Percentiles rank a stretch among this genome's conserved stretches.
These are phyloP conservation scores for Halophytophthora polymorphica DNA, from an alignment of 352 stramenopile genomes.

Conservation along the genomic window DNA sequence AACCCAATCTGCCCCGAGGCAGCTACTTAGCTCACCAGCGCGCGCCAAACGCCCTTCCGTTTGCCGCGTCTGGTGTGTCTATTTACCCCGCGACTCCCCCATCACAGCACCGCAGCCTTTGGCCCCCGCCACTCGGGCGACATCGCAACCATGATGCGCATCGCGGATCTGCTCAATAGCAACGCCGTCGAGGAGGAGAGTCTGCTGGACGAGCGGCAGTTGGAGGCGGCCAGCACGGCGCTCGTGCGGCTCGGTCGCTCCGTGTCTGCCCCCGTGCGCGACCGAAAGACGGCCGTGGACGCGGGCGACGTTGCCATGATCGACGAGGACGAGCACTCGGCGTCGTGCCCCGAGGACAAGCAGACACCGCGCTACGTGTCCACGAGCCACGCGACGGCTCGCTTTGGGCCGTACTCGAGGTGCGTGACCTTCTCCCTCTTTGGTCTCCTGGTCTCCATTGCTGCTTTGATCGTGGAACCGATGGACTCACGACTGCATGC, in stretches of 20 bases:
- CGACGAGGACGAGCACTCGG: slow-evolving; percentile 27
- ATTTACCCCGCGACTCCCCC: slow-evolving; percentile 30
- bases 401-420: slow-evolving; percentile 16
- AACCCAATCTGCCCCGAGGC: slow-evolving; percentile 29
- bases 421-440: background rate
- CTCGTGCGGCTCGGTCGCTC: slow-evolving; percentile 27
- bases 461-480: background rate
- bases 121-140: background rate
- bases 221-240: slow-evolving; percentile 2
- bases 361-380: slow-evolving; percentile 9
- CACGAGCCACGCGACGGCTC: slow-evolving; percentile 5
- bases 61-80: slow-evolving; percentile 22
- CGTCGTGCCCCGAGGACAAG: slow-evolving; percentile 32
- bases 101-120: too few relatives aligned
- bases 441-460: background rate
- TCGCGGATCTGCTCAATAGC: slow-evolving; percentile 34
- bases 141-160: slow-evolving; percentile 22
- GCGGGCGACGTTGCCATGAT: slow-evolving; percentile 14
- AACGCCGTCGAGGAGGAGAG: slow-evolving; percentile 25
- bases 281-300: slow-evolving; percentile 1
- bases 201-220: slow-evolving; percentile 1
- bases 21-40: slow-evolving; percentile 32
- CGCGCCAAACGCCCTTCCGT: slow-evolving; percentile 15
- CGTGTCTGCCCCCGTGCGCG: slow-evolving; percentile 24
- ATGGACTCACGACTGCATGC: slow-evolving; percentile 1